Conservation (phyloP, 768 basidiomycete genomes). For the Trametes punicea region DNA sequence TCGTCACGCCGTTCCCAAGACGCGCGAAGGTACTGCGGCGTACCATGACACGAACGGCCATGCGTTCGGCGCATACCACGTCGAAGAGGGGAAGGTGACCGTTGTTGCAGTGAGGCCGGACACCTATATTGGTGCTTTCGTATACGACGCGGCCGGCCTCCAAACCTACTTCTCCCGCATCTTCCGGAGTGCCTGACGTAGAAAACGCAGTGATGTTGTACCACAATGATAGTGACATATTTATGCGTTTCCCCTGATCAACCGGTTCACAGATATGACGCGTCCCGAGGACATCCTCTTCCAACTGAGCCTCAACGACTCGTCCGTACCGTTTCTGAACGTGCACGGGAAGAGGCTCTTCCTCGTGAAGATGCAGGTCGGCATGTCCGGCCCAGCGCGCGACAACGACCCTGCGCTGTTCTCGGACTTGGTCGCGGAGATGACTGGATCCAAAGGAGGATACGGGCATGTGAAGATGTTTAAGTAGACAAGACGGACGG, state of each 20-base stretch:
- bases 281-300: slow-evolving; percentile 25
- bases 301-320: not conserved
- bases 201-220: no score
- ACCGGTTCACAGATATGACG: slow-evolving; percentile 17
- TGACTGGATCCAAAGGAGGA: slow-evolving; percentile 19
- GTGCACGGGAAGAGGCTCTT: slow-evolving; percentile 35
- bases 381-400: not conserved
- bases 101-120: slow-evolving; percentile 18
- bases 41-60: slow-evolving; percentile 14
- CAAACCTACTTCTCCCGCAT: not conserved
- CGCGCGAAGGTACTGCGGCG: not conserved
- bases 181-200: not conserved
- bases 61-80: slow-evolving; percentile 11
- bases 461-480: slow-evolving; percentile 27
- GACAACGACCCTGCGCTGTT: slow-evolving; percentile 20
- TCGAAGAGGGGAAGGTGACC: not conserved
- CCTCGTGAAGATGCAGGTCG: slow-evolving; percentile 38
- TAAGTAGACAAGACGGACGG: slow-evolving; percentile 26
- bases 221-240: no score
- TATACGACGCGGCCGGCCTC: not conserved
- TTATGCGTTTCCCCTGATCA: no score
- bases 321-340: slow-evolving; percentile 27
- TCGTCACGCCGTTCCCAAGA: not conserved
- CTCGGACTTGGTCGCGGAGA: slow-evolving; percentile 19
- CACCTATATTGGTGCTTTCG: slow-evolving; percentile 15